These are phyloP conservation scores for Hypoxylon sp. DNA, from an alignment of 2,329 filamentous ascomycete species.

Conservation along the genomic window DNA sequence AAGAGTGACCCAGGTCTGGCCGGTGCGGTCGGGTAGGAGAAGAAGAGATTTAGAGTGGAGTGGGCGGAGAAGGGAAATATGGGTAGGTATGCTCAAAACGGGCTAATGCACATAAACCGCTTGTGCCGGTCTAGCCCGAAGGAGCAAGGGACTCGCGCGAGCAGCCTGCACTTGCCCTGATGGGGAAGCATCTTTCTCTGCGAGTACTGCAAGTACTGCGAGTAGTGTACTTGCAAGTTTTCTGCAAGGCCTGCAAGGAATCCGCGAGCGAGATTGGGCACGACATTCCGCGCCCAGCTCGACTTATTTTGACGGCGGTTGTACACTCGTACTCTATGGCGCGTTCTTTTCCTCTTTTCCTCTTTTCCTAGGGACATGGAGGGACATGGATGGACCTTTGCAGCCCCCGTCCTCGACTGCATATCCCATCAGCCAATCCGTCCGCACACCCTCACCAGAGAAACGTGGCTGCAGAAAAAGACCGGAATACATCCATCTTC, in stretches of 20 bases:
- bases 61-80: conserved; percentile 30
- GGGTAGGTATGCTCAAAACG: conserved; percentile 31
- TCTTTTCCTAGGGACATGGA: too few species aligned
- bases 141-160: conserved; percentile 35
- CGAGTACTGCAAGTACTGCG: too few species aligned
- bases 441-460: conserved; percentile 34
- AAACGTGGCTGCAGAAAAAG: conserved; percentile 36
- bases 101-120: conserved; percentile 37
- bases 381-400: conserved; percentile 9
- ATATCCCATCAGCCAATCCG: conserved; percentile 28
- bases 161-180: conserved; percentile 26
- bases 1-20: conserved; percentile 25
- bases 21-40: conserved; percentile 42
- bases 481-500: conserved; percentile 9
- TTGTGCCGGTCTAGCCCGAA: conserved; percentile 21
- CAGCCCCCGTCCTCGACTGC: conserved; percentile 22
- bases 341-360: conserved; percentile 8
- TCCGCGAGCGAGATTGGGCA: conserved; percentile 43
- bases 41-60: conserved; percentile 46
- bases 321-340: conserved; percentile 30
- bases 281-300: conserved; percentile 37
- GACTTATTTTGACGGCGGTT: conserved; percentile 36
- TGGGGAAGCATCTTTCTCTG: conserved; percentile 36
- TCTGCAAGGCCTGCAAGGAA: conserved; percentile 35
- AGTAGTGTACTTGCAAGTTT: background rate